Percentiles rank a stretch among this genome's conserved stretches.
These are phyloP conservation scores for Rhynchospora breviuscula DNA, from an alignment of 176 grass and related monocot genomes.

Conservation along the genomic window DNA sequence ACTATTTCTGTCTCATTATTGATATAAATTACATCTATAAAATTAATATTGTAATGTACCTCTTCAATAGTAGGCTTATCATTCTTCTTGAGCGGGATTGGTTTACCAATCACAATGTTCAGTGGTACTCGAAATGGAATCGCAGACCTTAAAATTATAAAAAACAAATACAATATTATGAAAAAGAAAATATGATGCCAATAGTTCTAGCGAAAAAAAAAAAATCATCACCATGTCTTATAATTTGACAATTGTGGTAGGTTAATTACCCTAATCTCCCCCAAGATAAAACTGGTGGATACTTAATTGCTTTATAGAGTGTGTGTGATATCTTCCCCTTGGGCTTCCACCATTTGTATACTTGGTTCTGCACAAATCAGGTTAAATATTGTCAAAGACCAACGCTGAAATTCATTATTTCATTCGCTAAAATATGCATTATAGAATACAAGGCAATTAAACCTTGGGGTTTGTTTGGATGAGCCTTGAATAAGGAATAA, in stretches of 20 bases:
- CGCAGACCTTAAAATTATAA: slow-evolving; percentile 43
- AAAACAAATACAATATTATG: background rate
- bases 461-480: too few relatives aligned
- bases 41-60: slow-evolving; percentile 23
- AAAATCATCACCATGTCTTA: background rate
- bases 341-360: slow-evolving; percentile 91
- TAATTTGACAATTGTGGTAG: background rate
- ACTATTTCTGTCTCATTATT: background rate
- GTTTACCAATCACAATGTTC: slow-evolving; percentile 70
- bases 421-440: background rate
- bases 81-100: slow-evolving; percentile 68
- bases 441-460: background rate
- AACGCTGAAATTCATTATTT: background rate
- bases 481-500: too few relatives aligned
- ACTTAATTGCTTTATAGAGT: slow-evolving; percentile 74
- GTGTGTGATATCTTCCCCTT: slow-evolving; percentile 55
- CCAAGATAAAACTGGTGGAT: slow-evolving; percentile 80
- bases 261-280: slow-evolving; percentile 63
- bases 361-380: slow-evolving; percentile 38
- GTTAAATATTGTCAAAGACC: background rate
- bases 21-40: background rate
- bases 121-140: slow-evolving; percentile 68
- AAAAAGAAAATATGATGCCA: background rate
- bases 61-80: slow-evolving; percentile 52
- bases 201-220: background rate